Base-by-base conservation (phyloP, 305 asterid species). In the Plantago rigida region DNA sequence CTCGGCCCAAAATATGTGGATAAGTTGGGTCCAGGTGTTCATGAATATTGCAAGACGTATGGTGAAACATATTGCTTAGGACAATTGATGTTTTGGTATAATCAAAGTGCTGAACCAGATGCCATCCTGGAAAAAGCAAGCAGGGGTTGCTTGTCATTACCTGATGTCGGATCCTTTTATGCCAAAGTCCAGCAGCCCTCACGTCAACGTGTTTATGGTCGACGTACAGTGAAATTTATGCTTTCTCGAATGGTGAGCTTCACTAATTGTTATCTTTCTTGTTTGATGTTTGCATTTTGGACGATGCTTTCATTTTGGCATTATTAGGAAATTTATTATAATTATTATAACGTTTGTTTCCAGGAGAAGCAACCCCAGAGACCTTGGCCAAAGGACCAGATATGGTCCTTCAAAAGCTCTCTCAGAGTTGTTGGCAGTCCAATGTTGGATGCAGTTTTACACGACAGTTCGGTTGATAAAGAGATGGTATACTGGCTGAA, bases 301-400 rank as follows among this genome's bases (percentile, higher is more conserved):
- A 41, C 2, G 22, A 13, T 54, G 41, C 13, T 29, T 53, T 13
- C 42, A 6, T 51, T 9, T 26, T 19, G 8, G 9, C 6, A 36
- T 11, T 6, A 12, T 3, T 14, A 9, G 13, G 15, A 44, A 0
- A 13, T 10, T 56, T 48, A 9, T 31, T 29, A 0, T 12, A 4
- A 56, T 50, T 47, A 13, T 9, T 47, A 31, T 3, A 51, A 1
- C 55, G 46, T 50, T 28, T 6, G 41, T 60, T 59, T 22, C 24
- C 85, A 93, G 99, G 95, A 87, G 79, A 93, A 80, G 79, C 97
- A 82, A 67, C 80, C 86, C 1, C 96, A 93, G 79, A 82, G 87
- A 78, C 73, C 94, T 2, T 93, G 99, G 99, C 96, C 99, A 0
- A 89, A 82, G 78, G 97, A 84, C 63, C 68, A 81, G 49, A 87